Conservation (phyloP, 73 alveolate genomes). For the Tetrahymena malaccensis region DNA sequence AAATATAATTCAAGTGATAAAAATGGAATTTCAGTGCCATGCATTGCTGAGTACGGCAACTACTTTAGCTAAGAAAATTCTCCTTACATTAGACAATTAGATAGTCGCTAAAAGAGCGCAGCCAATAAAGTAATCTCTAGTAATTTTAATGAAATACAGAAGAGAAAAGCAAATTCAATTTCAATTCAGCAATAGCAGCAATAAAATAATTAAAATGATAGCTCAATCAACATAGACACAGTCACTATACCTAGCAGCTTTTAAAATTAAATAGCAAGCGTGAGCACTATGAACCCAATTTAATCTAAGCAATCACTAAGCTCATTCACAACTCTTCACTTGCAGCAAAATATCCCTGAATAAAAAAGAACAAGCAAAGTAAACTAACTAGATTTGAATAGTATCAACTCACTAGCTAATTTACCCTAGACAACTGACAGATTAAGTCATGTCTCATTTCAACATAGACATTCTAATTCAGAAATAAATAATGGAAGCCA, state of each 20-base stretch:
- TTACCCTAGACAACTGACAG: background rate
- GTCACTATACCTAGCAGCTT: background rate
- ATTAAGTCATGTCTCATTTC: background rate
- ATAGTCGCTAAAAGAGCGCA: background rate
- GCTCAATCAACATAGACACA: background rate
- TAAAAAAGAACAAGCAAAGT: background rate
- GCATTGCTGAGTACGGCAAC: background rate
- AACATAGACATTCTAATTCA: background rate
- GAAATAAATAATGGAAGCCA: background rate
- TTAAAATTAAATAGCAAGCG: background rate
- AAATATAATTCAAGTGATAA: background rate
- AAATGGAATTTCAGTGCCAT: background rate
- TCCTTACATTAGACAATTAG: background rate
- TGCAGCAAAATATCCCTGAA: background rate
- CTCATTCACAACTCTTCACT: background rate
- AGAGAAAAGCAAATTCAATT: background rate
- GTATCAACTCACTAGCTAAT: background rate
- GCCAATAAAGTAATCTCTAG: background rate
- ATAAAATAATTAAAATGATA: background rate
- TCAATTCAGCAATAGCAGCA: background rate
- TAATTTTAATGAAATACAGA: background rate
- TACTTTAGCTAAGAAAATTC: background rate
- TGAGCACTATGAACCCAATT: background rate
- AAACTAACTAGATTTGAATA: background rate
- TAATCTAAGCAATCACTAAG: background rate